Evolutionary conservation across 2,329 filamentous ascomycete species (phyloP), one percentile per base, ranked within the genome.

Genomic region (Cryphonectria radicalis): DNA sequence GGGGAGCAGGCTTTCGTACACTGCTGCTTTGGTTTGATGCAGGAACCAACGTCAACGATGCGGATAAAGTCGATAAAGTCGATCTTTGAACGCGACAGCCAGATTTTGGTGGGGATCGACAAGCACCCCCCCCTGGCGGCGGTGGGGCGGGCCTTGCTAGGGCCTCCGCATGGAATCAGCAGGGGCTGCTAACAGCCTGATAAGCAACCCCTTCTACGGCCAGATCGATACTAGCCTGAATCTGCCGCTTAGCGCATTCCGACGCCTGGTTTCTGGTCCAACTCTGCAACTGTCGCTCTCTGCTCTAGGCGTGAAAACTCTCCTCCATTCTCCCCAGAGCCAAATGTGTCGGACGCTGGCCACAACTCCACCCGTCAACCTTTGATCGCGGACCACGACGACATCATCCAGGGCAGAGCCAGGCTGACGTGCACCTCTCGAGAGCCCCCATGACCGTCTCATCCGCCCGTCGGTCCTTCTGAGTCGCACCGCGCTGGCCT

Each of bases 381-480:
- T 75, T 76, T 75, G 74, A 76, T 81, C 79, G 71, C 82, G 81
- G 81, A 81, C 74, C 78, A 73, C 75, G 77, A 74, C 76, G 74
- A 75, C 76, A 74, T 75, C 76, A 71, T 73, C 77, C 75, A 76
- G 77, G 77, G 78, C 77, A 79, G 78, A 75, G 79, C 75, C 77
- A 80, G 78, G 79, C 77, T 79, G 75, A 74, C 76, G 76, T 69
- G 69, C 60, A 62, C 68, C 68, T 42, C 62, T 62, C 67, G 63
- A 40, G 46, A 50, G 7, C 5, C 63, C 65, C 69, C 63, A 71
- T 73, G 73, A 59, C 67, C 63, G 60, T 67, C 69, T 70, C 55
- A 59, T 55, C 14, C 57, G 8, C 7, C 66, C 62, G 43, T 55
- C 62, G 46, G 35, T 68, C 63, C 66, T 67, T 53, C 46, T 73